These are phyloP conservation scores for Pholiota conissans DNA, from an alignment of 768 basidiomycete species.

Conservation along the genomic window DNA sequence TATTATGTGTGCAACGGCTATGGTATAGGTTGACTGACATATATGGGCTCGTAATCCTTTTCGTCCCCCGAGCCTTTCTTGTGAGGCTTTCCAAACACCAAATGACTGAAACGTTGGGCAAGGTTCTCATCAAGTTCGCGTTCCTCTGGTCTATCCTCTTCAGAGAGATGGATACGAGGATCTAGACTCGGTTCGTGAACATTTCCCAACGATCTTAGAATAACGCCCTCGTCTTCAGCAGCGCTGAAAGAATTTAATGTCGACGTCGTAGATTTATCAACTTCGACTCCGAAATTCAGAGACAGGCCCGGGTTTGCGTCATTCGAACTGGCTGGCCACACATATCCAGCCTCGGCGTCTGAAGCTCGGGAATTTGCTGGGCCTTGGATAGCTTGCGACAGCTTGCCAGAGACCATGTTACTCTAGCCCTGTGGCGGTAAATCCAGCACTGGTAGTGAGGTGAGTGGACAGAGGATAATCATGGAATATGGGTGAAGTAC, in stretches of 20 bases:
- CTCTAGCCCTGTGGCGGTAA: not conserved
- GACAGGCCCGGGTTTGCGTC: not conserved
- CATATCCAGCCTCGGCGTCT: not conserved
- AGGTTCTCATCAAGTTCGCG: conserved; percentile 33
- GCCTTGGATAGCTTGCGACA: not conserved
- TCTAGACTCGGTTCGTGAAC: conserved; percentile 35
- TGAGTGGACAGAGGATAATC: not conserved
- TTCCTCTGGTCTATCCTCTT: conserved; percentile 26
- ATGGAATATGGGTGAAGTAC: not conserved
- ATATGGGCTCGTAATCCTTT: conserved; percentile 18
- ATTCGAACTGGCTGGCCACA: not conserved
- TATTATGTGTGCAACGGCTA: not conserved
- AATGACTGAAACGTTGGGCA: conserved; percentile 29
- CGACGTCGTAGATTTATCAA: conserved; percentile 20
- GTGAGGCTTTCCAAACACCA: conserved; percentile 21
- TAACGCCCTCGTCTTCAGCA: conserved; percentile 21
- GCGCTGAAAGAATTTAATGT: conserved; percentile 13
- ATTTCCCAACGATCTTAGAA: conserved; percentile 28
- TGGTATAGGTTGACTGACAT: conserved; percentile 10
- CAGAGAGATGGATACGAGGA: conserved; percentile 31
- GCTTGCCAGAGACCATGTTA: not conserved
- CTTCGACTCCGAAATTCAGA: not conserved
- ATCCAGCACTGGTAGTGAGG: not conserved
- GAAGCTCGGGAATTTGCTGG: not conserved
- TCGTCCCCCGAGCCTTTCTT: conserved; percentile 9